These are phyloP conservation scores for Gnetum montanum DNA, from an alignment of 75 land plant species.

Conservation along the genomic window DNA sequence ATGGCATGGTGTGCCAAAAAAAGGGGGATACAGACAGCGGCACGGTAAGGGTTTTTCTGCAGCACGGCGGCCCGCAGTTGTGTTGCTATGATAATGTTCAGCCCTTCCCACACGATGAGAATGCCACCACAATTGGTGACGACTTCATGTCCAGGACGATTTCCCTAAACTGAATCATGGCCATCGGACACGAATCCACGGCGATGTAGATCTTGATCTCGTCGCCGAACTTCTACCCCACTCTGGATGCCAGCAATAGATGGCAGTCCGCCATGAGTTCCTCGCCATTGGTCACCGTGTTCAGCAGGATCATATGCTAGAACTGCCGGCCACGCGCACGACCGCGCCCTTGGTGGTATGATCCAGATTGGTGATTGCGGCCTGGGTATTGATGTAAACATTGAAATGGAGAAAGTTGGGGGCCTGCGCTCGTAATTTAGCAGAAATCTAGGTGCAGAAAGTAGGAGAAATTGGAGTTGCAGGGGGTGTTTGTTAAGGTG, in stretches of 20 bases:
- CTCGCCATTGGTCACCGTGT: slow-evolving; percentile 53
- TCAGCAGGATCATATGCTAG: slow-evolving; percentile 77
- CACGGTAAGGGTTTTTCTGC: no score
- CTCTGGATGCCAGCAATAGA: slow-evolving; percentile 50
- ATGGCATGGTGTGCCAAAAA: no score
- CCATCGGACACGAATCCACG: slow-evolving; percentile 28
- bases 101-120: slow-evolving; percentile 81
- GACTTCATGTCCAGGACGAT: slow-evolving; percentile 63
- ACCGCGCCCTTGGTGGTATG: slow-evolving; percentile 44
- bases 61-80: no score
- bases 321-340: slow-evolving; percentile 59
- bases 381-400: no score
- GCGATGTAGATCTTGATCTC: slow-evolving; percentile 35
- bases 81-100: no score
- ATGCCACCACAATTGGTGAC: slow-evolving; percentile 76
- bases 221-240: slow-evolving; percentile 42
- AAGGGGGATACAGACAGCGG: no score
- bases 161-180: slow-evolving; percentile 38
- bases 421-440: no score
- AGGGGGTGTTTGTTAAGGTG: no score
- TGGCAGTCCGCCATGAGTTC: slow-evolving; percentile 68
- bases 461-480: no score
- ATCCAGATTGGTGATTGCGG: no score
- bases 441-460: no score
- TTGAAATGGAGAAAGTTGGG: no score